Base-by-base conservation (phyloP, 1,284 basidiomycete species). In the Termitomyces sp. region DNA sequence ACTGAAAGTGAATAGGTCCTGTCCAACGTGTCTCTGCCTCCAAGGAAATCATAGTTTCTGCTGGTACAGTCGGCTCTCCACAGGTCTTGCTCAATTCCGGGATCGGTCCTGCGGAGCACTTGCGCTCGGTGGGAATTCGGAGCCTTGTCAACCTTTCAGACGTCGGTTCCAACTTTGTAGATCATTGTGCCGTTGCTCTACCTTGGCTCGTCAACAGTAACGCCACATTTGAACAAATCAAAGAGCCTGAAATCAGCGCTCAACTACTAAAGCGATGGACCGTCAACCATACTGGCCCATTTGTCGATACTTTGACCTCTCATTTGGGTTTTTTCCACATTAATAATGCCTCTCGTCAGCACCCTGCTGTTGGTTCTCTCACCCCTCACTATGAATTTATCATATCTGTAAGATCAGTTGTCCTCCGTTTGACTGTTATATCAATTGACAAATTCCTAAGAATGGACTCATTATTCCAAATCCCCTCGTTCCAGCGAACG, bases 361-460 rank as follows among this genome's bases (percentile, higher is more conserved):
- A 64, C 40, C 61, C 62, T 13, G 50, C 61, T n/a, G 43, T 60
- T 13, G 62, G 62, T 31, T 61, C 61, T 13, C 55, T 49, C 30
- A 55, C 59, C 13, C 56, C 59, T 36, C 59, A 64, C 30, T 46
- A 52, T 30, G 61, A 62, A 40, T 42, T 59, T 9, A 48, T 58
- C 15, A 42, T 58, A 26, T 39, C 45, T 9, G 62, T 61, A 51
- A 17, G 59, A 42, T 42, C 36, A 28, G 13, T 34, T 9, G 5
- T n/a, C 26, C 6, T 30, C 24, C 15, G 13, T 47, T 36, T 24
- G 7, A 13, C 13, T 0, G 3, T 19, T 24, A 7, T 13, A 26
- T 42, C 2, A 13, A 41, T 13, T 13, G 3, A 13, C 19, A 26
- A 26, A 26, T 42, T 8, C 15, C 13, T 7, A 42, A 49, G 48